A percentile compares a stretch with the other conserved stretches of the same genome.
Evolutionary conservation across 2,329 filamentous ascomycete genomes (phyloP).

Genomic region (Magnaporthiopsis poae): DNA sequence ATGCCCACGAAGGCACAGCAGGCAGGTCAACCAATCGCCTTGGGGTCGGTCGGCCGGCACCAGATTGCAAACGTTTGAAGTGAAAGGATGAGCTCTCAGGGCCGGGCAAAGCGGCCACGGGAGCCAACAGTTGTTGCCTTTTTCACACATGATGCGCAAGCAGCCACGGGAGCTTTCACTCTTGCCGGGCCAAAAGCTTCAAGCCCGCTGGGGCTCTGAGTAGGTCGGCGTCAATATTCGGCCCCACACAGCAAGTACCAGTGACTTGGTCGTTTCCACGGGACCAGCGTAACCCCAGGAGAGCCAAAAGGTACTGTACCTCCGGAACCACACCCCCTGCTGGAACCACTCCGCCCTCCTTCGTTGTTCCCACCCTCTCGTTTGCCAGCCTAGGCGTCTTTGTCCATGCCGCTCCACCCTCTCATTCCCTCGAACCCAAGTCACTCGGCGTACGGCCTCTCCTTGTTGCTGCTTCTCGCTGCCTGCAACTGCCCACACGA

Average conservation of each 20-base stretch:
- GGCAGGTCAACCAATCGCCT: not conserved
- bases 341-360: conserved; percentile 5
- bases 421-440: not conserved
- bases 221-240: not conserved
- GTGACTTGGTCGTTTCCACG: conserved; percentile 3
- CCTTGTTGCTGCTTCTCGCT: not conserved
- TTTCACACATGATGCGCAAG: not conserved
- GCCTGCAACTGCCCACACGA: not conserved
- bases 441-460: not conserved
- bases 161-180: not conserved
- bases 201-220: not conserved
- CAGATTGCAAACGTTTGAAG: too few relatives aligned
- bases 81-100: not conserved
- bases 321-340: not conserved
- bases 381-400: not conserved
- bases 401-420: conserved; percentile 3
- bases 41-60: not conserved
- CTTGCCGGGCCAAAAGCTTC: not conserved
- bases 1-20: not conserved
- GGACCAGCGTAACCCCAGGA: not conserved
- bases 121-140: not conserved
- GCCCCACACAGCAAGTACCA: not conserved
- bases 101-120: not conserved
- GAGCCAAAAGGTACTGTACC: not conserved
- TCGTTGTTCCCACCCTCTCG: conserved; percentile 1